Percentiles rank a stretch among this genome's conserved stretches.
phyloP scores from a whole-genome alignment of 2,329 filamentous ascomycete species.

The Epichloe sp. region DNA sequence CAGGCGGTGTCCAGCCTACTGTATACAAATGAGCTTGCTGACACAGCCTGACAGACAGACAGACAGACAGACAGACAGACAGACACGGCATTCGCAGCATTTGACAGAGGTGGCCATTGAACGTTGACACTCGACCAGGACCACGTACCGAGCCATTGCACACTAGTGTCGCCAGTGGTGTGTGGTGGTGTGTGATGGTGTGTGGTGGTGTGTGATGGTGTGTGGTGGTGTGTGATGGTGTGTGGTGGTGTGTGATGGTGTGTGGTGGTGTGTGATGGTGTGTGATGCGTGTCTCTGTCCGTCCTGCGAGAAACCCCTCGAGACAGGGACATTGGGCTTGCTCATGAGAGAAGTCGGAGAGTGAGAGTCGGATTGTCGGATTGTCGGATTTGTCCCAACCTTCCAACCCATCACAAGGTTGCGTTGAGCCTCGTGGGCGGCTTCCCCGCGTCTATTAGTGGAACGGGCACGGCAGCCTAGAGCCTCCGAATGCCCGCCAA shows the following conservation, averaged over 20 bases:
- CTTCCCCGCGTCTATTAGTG: conserved; percentile 4
- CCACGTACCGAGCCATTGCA: background rate
- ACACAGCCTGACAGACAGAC: no score
- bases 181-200: no score
- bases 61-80: no score
- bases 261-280: background rate
- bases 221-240: background rate
- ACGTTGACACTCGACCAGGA: background rate
- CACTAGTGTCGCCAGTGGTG: background rate
- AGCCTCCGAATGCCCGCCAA: background rate
- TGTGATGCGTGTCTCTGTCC: background rate
- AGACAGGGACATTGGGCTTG: no score
- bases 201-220: background rate
- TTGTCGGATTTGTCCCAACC: no score
- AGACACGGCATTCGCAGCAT: no score
- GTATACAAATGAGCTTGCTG: no score
- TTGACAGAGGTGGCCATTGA: background rate
- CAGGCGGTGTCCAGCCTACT: background rate
- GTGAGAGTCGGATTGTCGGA: background rate
- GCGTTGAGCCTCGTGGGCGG: conserved; percentile 5
- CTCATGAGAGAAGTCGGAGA: background rate
- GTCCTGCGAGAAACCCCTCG: background rate
- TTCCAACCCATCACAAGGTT: conserved; percentile 4
- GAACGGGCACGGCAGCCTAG: background rate
- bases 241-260: background rate